Evolutionary conservation across 768 basidiomycete genomes (phyloP).

Genomic region (Tulasnella sp.): DNA sequence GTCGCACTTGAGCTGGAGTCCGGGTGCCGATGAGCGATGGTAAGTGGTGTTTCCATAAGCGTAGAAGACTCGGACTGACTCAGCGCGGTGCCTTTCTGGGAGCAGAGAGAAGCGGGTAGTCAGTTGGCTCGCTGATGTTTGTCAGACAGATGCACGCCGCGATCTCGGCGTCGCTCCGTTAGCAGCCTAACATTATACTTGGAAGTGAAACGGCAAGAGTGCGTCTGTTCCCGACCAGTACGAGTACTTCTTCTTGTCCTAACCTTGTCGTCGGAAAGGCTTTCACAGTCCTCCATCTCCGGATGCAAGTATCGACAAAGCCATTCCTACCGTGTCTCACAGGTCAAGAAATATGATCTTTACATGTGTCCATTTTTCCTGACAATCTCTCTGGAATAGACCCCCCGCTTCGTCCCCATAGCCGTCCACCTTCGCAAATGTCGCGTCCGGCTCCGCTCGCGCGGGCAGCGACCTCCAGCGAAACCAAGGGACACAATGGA

Average conservation of each 20-base stretch:
- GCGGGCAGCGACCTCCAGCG: neutral
- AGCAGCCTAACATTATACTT: neutral
- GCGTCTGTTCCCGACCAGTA: neutral
- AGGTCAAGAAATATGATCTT: neutral
- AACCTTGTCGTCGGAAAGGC: neutral
- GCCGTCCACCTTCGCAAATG: neutral
- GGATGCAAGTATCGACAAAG: neutral
- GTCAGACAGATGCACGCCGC: neutral
- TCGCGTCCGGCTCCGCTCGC: neutral
- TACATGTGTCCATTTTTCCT: neutral
- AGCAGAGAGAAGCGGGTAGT: neutral
- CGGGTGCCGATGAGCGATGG: neutral
- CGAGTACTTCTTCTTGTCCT: neutral
- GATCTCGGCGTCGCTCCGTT: neutral
- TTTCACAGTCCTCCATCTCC: neutral
- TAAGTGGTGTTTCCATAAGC: neutral
- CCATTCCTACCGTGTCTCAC: neutral
- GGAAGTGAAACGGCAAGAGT: neutral
- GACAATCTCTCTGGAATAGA: neutral
- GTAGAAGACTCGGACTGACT: neutral
- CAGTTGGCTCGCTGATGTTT: neutral
- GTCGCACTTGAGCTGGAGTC: neutral
- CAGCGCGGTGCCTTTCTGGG: neutral
- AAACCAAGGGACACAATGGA: neutral
- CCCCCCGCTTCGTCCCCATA: neutral